Base-by-base conservation (phyloP, 257 asterid species). In the Solanum lignicaule region DNA sequence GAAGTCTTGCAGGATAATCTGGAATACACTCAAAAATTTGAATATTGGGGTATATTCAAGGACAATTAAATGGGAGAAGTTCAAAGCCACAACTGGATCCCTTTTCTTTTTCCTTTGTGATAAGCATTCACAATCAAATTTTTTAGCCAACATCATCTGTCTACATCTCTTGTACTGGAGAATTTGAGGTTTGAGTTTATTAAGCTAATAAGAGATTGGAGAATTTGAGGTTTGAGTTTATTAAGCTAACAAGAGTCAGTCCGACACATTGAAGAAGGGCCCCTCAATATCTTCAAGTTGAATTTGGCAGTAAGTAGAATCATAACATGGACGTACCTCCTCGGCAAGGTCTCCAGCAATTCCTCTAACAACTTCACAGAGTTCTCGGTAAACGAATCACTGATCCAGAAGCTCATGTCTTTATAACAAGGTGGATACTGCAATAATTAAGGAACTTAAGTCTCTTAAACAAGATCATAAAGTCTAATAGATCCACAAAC, bases 361-460 rank as follows among this genome's bases (percentile, higher is more conserved):
- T 90, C 95, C 98, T 90, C 98, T 92, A 74, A 94, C 93, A 87
- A 94, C 92, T 95, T 96, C 99, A 86, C 98, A 95, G 46, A 96
- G 95, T 96, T 96, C 90, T 93, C 95, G 8, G 99, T 94, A 89
- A 95, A 95, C 38, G 96, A 88, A 86, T 95, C 96, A 75, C 92
- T 95, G 86, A 96, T 92, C 98, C 98, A 96, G 93, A 96, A 94
- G 89, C 98, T 96, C 96, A 96, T 93, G 87, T 96, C 98, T 93
- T 94, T 96, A 75, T 91, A 97, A 81, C 99, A 97, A 62, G 98
- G 98, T 88, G 99, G 99, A 91, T 85, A 96, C 98, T 95, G 94
- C 93, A 92, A 72, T 83, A 68, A 18, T 75, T 85, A 27, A 21
- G 79, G 32, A 48, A 7, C 35, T 88, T 55, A 31, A 87, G 46